These are phyloP conservation scores for Xylariales sp. DNA, from an alignment of 2,329 filamentous ascomycete species.

Conservation along the genomic window DNA sequence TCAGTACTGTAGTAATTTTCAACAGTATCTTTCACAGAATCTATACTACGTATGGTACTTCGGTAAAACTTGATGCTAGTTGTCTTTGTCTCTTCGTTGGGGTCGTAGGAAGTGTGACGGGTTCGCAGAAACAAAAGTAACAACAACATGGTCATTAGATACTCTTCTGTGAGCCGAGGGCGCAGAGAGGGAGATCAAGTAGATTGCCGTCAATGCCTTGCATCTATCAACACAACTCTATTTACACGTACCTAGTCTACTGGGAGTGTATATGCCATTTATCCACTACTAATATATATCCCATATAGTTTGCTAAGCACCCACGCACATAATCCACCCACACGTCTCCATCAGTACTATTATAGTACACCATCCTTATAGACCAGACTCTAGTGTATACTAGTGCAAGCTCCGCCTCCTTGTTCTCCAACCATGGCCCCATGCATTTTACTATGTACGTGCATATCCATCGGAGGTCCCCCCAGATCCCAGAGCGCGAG, in stretches of 20 bases:
- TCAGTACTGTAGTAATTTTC: not conserved
- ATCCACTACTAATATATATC: slow-evolving; percentile 10
- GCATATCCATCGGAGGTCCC: slow-evolving; percentile 24
- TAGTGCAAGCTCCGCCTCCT: slow-evolving; percentile 16
- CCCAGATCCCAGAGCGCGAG: slow-evolving; percentile 18
- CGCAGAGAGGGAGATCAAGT: slow-evolving; percentile 18
- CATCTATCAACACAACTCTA: slow-evolving; percentile 15
- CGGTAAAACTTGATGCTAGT: not conserved
- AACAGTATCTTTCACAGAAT: slow-evolving; percentile 7
- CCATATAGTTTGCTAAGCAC: slow-evolving; percentile 19
- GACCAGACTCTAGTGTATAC: not conserved
- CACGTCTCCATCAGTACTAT: slow-evolving; percentile 8
- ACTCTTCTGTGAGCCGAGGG: not conserved
- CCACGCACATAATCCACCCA: slow-evolving; percentile 16
- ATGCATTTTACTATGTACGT: slow-evolving; percentile 22
- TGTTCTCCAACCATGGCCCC: slow-evolving; percentile 25
- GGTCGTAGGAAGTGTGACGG: not conserved
- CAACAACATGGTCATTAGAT: not conserved
- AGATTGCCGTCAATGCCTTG: slow-evolving; percentile 30
- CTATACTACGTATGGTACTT: slow-evolving; percentile 21
- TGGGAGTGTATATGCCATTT: not conserved
- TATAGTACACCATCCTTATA: slow-evolving; percentile 16
- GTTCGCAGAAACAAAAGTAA: slow-evolving; percentile 5
- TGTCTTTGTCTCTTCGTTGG: not conserved
- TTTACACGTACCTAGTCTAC: slow-evolving; percentile 1